Base-by-base conservation (phyloP, 2,329 filamentous ascomycete species). In the Fusarium papillatum region DNA sequence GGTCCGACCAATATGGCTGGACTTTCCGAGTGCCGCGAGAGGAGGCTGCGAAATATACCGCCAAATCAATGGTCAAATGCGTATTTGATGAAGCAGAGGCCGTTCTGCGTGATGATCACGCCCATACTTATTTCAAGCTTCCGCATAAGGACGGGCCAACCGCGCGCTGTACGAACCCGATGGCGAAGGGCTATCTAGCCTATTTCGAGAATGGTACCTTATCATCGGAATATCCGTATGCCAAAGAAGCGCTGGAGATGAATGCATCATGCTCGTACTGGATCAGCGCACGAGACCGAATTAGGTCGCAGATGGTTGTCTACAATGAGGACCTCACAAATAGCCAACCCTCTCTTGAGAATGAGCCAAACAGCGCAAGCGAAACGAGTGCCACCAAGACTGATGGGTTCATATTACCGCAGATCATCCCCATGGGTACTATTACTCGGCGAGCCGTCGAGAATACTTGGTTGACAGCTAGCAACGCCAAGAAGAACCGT, bases 231-330 rank as follows among this genome's bases (percentile, higher is more conserved):
- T 98, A 94, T 80, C 83, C 92, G 0, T 96, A 98, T 80, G 97
- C 97, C 0, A 98, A 97, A 81, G 95, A 98, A 82, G 97, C 97
- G 0, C 87, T 99, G 53, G 94, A 98, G 79, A 99, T 99, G 97
- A 99, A 99, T 79, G 95, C 97, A 0, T 98, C 95, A 0, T 99
- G 97, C 82, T 98, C 96, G 1, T 99, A 99, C 84, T 99, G 97
- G 97, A 98, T 99, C 79, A 98, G 95, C 80, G 96, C 97, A 19
- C 91, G 97, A 73, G 95, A 98, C 81, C 90, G 97, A 62, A 99
- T 99, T 84, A 96, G 87, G 89, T 94, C 93, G n/a, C 97, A 99
- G 81, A 95, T 98, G 89, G 96, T 98, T 3, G 94, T 99, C 1
- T 98, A 98, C 81, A 89, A 95, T 70, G 88, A 92, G 39, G 92